Evolutionary conservation across 1,139 yeast genomes (phyloP).

Genomic region (Candida sanyaensis): DNA sequence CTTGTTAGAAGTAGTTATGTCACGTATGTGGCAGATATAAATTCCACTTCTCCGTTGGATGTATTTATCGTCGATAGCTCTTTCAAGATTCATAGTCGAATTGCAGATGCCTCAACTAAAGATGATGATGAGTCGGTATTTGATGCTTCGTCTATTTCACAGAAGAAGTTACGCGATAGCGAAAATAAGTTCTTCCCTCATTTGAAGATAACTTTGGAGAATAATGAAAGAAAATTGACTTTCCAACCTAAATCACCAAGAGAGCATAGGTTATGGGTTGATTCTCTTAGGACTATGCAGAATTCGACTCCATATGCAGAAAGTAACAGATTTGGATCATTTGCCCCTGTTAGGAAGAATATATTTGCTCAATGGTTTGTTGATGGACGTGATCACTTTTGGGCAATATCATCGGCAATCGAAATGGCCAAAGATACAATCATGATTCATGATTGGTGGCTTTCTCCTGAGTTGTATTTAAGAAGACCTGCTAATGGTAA

Average conservation of each 20-base stretch:
- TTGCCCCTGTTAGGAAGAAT: slow-evolving; percentile 86
- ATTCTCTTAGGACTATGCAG: slow-evolving; percentile 71
- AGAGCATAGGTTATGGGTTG: slow-evolving; percentile 75
- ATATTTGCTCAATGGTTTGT: slow-evolving; percentile 97
- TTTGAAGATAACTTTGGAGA: slow-evolving; percentile 67
- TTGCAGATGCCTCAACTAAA: slow-evolving; percentile 25
- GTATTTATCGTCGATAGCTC: slow-evolving; percentile 80
- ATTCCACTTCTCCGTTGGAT: slow-evolving; percentile 86
- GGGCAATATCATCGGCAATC: slow-evolving; percentile 93
- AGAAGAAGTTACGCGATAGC: slow-evolving; percentile 26
- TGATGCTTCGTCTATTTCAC: slow-evolving; percentile 40
- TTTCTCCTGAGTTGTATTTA: slow-evolving; percentile 88
- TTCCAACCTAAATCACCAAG: slow-evolving; percentile 72
- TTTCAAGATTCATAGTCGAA: slow-evolving; percentile 49
- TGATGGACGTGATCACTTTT: slow-evolving; percentile 93
- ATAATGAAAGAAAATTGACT: slow-evolving; percentile 75
- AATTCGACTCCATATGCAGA: slow-evolving; percentile 70
- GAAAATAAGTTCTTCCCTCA: slow-evolving; percentile 39
- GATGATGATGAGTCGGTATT: slow-evolving; percentile 51
- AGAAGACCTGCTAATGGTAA: slow-evolving; percentile 95
- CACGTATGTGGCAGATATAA: slow-evolving; percentile 81
- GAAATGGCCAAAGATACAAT: slow-evolving; percentile 94
- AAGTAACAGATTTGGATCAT: slow-evolving; percentile 77
- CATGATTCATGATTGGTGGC: slow-evolving; percentile 98
- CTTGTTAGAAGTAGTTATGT: slow-evolving; percentile 82